Base-by-base conservation (phyloP, 257 asterid species). In the Ocimum tenuiflorum region DNA sequence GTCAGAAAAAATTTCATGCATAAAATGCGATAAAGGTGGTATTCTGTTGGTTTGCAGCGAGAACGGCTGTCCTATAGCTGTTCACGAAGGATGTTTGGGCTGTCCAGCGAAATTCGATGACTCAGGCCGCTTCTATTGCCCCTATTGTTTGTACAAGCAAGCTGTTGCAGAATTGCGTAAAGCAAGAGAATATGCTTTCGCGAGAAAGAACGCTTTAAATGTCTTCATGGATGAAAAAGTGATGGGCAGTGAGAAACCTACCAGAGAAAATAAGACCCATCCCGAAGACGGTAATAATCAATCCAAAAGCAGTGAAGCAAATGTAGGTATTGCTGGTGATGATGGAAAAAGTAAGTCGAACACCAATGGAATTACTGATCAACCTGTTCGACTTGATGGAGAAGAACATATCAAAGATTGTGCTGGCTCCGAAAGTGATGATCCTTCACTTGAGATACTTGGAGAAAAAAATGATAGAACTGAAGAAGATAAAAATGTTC, bases 11-110 rank as follows among this genome's bases (percentile, higher is more conserved):
- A 72, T 70, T 35, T 12, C 50, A 17, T 91, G 98, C 79, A 77
- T 91, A 74, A 89, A 78, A 75, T 91, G 98, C 77, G 75, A 82
- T 41, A 36, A 73, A 66, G 89, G 87, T 38, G 91, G 78, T 42
- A 75, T 76, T 56, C 54, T 91, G 77, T 82, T 88, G 77, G 70
- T 73, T 55, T 91, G 98, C 70, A 77, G 78, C 67, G 85, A 71
- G 46, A 74, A 52, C n/a, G 81, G 70, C 24, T 91, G 98, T 73
- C 95, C 92, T 42, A 49, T 89, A 74, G 78, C 82, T 43, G 73
- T 89, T 61, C 96, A 91, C 67, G 81, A 77, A 69, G 51, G 55
- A 24, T 91, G 98, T 75, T 57, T 83, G 80, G 86, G 83, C 14
- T 83, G 79, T 68, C 80, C 83, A 3, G 82, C 85, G 48, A 68